Conservation (phyloP, 1,139 yeast species). For the Petasospora fabianii region DNA sequence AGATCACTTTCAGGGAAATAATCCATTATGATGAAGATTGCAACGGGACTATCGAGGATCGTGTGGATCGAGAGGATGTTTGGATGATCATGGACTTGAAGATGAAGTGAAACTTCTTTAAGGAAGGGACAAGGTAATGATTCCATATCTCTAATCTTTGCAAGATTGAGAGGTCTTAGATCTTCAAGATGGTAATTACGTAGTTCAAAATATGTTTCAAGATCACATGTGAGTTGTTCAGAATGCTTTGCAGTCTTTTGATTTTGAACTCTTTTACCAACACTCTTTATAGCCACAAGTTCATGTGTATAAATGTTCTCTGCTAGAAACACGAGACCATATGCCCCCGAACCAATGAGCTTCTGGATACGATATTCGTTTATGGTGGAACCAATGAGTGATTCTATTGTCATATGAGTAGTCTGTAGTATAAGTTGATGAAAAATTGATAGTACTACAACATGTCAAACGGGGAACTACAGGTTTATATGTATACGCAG, state of each 20-base stretch:
- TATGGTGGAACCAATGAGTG: constrained; percentile 30
- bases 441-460: no score
- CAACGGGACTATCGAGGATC: constrained; percentile 55
- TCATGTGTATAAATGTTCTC: constrained; percentile 48
- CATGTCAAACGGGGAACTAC: no score
- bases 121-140: constrained; percentile 40
- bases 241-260: constrained; percentile 16
- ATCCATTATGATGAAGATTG: constrained; percentile 75
- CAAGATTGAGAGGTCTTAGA: constrained; percentile 39
- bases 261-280: constrained; percentile 40
- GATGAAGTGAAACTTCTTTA: constrained; percentile 70
- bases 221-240: constrained; percentile 5
- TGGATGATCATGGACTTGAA: constrained; percentile 73
- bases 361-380: constrained; percentile 44
- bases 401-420: constrained; percentile 9
- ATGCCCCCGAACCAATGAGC: constrained; percentile 86
- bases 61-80: constrained; percentile 72
- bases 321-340: constrained; percentile 78
- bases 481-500: no score
- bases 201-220: constrained; percentile 3
- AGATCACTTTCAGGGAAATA: constrained; percentile 80
- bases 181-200: constrained; percentile 1
- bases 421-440: no score
- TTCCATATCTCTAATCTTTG: constrained; percentile 34
- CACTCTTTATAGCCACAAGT: constrained; percentile 69